A percentile compares a stretch with the other conserved stretches of the same genome.
These are phyloP conservation scores for Epichloe baconii DNA, from an alignment of 2,329 filamentous ascomycete genomes.

Conservation along the genomic window DNA sequence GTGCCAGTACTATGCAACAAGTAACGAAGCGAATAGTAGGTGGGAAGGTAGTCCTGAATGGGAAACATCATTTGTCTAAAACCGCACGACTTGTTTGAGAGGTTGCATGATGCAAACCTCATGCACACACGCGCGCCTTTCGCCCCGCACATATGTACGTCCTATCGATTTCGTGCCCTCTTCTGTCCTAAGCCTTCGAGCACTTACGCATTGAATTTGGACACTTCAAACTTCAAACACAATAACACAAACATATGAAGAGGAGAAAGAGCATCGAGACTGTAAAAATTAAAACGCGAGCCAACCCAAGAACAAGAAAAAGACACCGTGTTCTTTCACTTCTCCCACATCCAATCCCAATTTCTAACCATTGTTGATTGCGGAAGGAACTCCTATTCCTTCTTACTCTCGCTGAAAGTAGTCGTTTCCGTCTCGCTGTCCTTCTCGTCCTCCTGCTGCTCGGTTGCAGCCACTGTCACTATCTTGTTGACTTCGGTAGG, in stretches of 20 bases:
- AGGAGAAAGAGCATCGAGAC: not conserved
- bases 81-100: not conserved
- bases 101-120: slow-evolving; percentile 2
- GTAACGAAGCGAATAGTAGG: not conserved
- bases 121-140: not conserved
- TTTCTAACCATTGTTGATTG: slow-evolving; percentile 3
- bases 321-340: not conserved
- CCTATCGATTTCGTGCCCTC: not conserved
- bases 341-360: not conserved
- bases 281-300: slow-evolving; percentile 4
- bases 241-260: not conserved
- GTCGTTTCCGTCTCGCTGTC: slow-evolving; percentile 13
- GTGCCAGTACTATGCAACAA: not conserved
- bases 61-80: slow-evolving; percentile 1
- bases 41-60: not conserved
- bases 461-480: slow-evolving; percentile 1
- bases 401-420: slow-evolving; percentile 18
- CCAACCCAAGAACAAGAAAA: slow-evolving; percentile 1
- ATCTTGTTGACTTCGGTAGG: not conserved
- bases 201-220: not conserved
- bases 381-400: slow-evolving; percentile 23
- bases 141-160: not conserved
- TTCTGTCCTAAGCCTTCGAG: not conserved
- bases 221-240: not conserved
- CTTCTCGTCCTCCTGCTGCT: slow-evolving; percentile 13